Percentiles rank a stretch among this genome's conserved stretches.
phyloP scores from a whole-genome alignment of 106 monocot species.

The Acorus gramineus region DNA sequence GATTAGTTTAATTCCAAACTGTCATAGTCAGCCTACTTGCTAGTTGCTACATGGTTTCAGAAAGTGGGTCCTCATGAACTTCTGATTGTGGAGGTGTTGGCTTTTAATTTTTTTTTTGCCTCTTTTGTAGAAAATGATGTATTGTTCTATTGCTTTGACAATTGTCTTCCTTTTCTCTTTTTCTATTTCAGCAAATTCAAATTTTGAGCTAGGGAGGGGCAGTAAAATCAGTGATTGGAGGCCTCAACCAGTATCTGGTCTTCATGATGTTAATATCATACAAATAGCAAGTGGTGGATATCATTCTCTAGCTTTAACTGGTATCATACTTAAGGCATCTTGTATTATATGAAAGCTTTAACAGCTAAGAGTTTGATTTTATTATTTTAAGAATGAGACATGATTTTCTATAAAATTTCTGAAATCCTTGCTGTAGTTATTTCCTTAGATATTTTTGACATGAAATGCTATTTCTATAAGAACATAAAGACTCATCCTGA shows the following conservation, averaged over 20 bases:
- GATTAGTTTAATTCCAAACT: too few relatives aligned
- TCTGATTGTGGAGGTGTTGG: too few relatives aligned
- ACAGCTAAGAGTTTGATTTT: constrained; percentile 2
- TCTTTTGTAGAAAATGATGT: too few relatives aligned
- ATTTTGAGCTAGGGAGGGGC: constrained; percentile 92
- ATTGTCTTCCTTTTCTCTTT: too few relatives aligned
- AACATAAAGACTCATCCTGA: background rate
- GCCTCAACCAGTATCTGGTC: constrained; percentile 50
- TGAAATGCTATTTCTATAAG: background rate
- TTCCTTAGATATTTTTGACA: too few relatives aligned
- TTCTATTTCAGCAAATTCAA: constrained; percentile 70
- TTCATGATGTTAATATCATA: constrained; percentile 41
- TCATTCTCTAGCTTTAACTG: constrained; percentile 86
- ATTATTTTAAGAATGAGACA: background rate
- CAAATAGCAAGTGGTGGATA: constrained; percentile 92
- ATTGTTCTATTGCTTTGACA: too few relatives aligned
- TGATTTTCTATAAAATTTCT: too few relatives aligned
- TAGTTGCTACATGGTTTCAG: too few relatives aligned
- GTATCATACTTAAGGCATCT: constrained; percentile 23
- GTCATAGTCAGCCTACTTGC: too few relatives aligned
- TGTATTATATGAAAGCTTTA: background rate
- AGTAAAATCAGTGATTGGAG: constrained; percentile 71
- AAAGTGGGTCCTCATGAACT: too few relatives aligned
- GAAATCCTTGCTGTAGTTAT: too few relatives aligned
- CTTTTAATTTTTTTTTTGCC: too few relatives aligned